phyloP scores from a whole-genome alignment of 768 basidiomycete species.

The Russula foetens region DNA sequence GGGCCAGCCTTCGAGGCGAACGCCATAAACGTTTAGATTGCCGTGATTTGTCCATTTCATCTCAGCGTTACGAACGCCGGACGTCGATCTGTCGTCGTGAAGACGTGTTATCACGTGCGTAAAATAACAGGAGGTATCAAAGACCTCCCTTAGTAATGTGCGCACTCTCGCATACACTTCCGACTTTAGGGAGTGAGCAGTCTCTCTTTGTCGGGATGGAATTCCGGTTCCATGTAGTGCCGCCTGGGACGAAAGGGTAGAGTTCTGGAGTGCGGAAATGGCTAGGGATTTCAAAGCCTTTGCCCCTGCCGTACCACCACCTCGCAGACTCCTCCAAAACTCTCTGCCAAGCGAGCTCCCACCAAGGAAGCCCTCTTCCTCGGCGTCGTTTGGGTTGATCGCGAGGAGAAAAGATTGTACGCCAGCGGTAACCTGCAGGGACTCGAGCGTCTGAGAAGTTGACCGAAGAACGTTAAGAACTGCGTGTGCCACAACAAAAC shows the following conservation, averaged over 20 bases:
- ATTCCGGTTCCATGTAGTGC: neutral
- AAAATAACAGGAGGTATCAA: neutral
- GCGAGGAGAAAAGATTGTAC: conserved; percentile 57
- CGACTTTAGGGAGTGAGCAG: conserved; percentile 17
- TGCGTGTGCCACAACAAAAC: conserved; percentile 22
- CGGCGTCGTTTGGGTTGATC: conserved; percentile 41
- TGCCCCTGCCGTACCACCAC: conserved; percentile 51
- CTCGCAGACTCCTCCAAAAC: conserved; percentile 55
- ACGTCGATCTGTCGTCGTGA: conserved; percentile 35
- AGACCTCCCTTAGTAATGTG: conserved; percentile 12
- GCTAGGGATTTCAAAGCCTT: conserved; percentile 42
- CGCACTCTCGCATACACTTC: conserved; percentile 19
- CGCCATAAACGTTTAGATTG: conserved; percentile 46
- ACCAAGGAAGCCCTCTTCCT: conserved; percentile 52
- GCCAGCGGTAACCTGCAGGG: conserved; percentile 40
- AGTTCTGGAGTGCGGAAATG: neutral
- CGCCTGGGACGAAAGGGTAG: neutral
- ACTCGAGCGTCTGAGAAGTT: conserved; percentile 47
- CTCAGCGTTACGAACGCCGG: conserved; percentile 56
- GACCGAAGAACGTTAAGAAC: conserved; percentile 41
- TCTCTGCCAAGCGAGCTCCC: conserved; percentile 53
- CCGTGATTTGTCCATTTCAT: conserved; percentile 73
- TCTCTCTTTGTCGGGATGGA: conserved; percentile 5
- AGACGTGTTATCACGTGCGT: conserved; percentile 4
- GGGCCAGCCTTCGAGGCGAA: conserved; percentile 60